Evolutionary conservation across 495 filamentous ascomycete species (phyloP).

Genomic region (Pyrenula massariospora): DNA sequence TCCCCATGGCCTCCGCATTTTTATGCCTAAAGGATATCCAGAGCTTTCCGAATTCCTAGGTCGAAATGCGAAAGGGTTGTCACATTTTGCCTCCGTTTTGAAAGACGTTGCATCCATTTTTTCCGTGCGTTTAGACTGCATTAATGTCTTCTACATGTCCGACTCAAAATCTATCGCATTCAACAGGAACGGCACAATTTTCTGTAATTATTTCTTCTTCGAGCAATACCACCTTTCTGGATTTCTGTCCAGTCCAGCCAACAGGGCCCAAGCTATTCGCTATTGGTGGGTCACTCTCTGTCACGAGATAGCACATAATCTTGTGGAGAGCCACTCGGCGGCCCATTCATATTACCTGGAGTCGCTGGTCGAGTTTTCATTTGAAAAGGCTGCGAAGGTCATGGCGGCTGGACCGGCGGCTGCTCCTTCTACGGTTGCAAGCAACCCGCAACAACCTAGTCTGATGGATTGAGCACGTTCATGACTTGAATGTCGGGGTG

Average conservation of each 20-base stretch:
- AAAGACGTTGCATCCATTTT: conserved; percentile 61
- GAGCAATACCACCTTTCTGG: conserved; percentile 56
- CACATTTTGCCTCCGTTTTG: conserved; percentile 59
- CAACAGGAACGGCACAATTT: conserved; percentile 73
- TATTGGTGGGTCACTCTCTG: conserved; percentile 92
- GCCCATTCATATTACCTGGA: conserved; percentile 78
- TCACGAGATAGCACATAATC: conserved; percentile 90
- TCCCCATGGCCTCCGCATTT: conserved; percentile 59
- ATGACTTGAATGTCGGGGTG: too few relatives aligned
- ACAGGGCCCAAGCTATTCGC: conserved; percentile 52
- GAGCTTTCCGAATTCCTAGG: conserved; percentile 45
- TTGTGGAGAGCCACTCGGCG: conserved; percentile 66
- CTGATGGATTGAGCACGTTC: not conserved
- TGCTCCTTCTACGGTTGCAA: conserved; percentile 1
- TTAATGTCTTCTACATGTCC: conserved; percentile 85
- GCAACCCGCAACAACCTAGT: not conserved
- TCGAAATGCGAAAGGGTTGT: conserved; percentile 49
- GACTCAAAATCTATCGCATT: conserved; percentile 79
- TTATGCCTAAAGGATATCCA: conserved; percentile 44
- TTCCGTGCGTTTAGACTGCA: conserved; percentile 38
- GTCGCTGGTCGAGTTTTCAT: conserved; percentile 13
- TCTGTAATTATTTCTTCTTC: conserved; percentile 90
- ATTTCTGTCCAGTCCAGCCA: conserved; percentile 24
- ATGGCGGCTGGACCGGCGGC: conserved; percentile 3
- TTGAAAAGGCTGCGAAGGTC: conserved; percentile 5